Percentiles rank a stretch among this genome's conserved stretches.
phyloP scores from a whole-genome alignment of 345 rosid species.

The Corchorus capsularis region DNA sequence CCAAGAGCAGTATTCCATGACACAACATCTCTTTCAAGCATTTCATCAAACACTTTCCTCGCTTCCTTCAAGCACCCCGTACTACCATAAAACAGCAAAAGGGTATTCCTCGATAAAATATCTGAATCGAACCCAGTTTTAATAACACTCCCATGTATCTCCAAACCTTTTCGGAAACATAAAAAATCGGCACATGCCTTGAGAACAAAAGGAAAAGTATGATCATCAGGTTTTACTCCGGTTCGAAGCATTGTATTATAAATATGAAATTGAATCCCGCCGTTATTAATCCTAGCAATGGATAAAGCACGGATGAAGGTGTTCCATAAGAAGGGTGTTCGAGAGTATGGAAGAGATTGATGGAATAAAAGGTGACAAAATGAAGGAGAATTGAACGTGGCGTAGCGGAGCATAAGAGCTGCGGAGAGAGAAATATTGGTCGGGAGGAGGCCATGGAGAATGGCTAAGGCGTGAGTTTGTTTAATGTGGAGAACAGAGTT shows the following conservation, averaged over 20 bases:
- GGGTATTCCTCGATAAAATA: conserved; percentile 46
- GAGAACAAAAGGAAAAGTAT: conserved; percentile 50
- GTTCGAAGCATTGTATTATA: conserved; percentile 44
- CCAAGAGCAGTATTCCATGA: conserved; percentile 47
- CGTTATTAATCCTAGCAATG: conserved; percentile 16
- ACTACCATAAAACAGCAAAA: conserved; percentile 41
- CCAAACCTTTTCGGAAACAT: conserved; percentile 50
- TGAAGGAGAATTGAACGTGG: conserved; percentile 28
- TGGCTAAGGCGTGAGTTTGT: conserved; percentile 43
- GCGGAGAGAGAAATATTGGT: conserved; percentile 42
- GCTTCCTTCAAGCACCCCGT: conserved; percentile 30
- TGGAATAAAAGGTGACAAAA: conserved; percentile 35
- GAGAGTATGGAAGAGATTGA: conserved; percentile 32
- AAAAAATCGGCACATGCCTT: conserved; percentile 43
- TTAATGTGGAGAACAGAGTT: conserved; percentile 37
- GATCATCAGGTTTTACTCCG: conserved; percentile 49
- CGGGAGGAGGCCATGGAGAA: conserved; percentile 43
- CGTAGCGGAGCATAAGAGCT: conserved; percentile 51
- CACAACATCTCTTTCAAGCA: conserved; percentile 49
- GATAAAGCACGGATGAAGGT: conserved; percentile 47
- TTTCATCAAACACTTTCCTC: conserved; percentile 45
- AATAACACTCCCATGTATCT: conserved; percentile 58
- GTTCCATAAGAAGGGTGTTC: conserved; percentile 54
- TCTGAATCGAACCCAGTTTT: conserved; percentile 48
- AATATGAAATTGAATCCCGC: conserved; percentile 30